Base-by-base conservation (phyloP, 2,329 filamentous ascomycete genomes). In the Alternaria burnsii region DNA sequence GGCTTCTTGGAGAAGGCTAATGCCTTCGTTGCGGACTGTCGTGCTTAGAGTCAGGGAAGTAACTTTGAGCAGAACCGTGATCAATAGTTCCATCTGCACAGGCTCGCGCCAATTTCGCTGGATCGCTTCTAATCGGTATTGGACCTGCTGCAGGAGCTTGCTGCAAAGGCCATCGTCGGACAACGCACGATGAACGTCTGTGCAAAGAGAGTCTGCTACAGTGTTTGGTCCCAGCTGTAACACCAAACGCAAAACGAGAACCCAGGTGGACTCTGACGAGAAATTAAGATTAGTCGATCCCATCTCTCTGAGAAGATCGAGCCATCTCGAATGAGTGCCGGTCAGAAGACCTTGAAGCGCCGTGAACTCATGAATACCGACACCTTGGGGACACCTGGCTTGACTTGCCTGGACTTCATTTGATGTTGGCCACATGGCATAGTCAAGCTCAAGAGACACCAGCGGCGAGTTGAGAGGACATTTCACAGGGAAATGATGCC, bases 241-340 rank as follows among this genome's bases (percentile, higher is more conserved):
- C 0, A 82, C 78, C 1, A 91, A 75, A 9, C 86, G 84, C 1
- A 78, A 76, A 1, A 91, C 70, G 0, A 90, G 65, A 0, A 77
- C 59, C 30, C 80, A 80, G 0, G 85, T 85, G 0, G 82, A 79
- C 30, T 86, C 81, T 0, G 82, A 82, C 30, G 85, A 86, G 61
- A 91, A 86, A 62, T 90, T 90, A 3, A 92, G 52, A 59, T 48
- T 86, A 75, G 84, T 81, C 0, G 83, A 82, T 0, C 80, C 85
- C 3, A 88, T 68, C 61, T 88, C 85, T 0, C 80, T 61, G 0
- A 87, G 66, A 0, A 88, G 76, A 3, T 80, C 77, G 1, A 78
- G 70, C 84, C 85, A 86, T 6, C 85, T 78, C 1, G 82, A 76
- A 10, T 78, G 66, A 3, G 76, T 78, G 0, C 85, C 85, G 0